Conservation (phyloP, 2,329 filamentous ascomycete species). For the Exophiala oligosperma region DNA sequence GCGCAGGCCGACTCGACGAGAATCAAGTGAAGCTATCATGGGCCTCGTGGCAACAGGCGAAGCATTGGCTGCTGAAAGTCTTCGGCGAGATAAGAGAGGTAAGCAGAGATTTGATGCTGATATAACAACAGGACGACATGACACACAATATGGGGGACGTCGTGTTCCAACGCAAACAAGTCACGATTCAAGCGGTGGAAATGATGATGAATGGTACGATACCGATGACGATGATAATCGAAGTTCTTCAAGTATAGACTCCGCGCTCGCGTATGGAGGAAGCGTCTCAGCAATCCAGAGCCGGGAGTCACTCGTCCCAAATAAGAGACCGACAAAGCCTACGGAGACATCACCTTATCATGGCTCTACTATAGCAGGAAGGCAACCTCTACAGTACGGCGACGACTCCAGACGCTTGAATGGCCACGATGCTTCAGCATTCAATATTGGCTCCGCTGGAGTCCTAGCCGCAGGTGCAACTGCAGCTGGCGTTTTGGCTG, state of each 20-base stretch:
- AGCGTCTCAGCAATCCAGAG: conserved; percentile 44
- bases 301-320: conserved; percentile 53
- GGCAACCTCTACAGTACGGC: conserved; percentile 14
- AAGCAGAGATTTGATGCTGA: conserved; percentile 23
- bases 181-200: conserved; percentile 27
- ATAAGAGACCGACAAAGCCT: conserved; percentile 45
- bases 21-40: conserved; percentile 49
- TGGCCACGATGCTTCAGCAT: conserved; percentile 14
- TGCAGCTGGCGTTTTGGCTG: conserved; percentile 42
- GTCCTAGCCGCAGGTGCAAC: conserved; percentile 43
- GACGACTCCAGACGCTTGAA: not conserved
- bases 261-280: conserved; percentile 62
- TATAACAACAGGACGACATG: conserved; percentile 14
- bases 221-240: conserved; percentile 53
- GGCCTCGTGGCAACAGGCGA: conserved; percentile 50
- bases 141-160: not conserved
- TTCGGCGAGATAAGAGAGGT: conserved; percentile 24
- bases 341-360: not conserved
- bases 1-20: conserved; percentile 29
- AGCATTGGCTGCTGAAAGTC: conserved; percentile 44
- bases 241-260: conserved; percentile 53
- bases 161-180: conserved; percentile 15
- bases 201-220: conserved; percentile 61
- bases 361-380: conserved; percentile 38
- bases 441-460: conserved; percentile 40